A percentile compares a stretch with the other conserved stretches of the same genome.
These are phyloP conservation scores for Huntiella bhutanensis DNA, from an alignment of 2,329 filamentous ascomycete species.

Conservation along the genomic window DNA sequence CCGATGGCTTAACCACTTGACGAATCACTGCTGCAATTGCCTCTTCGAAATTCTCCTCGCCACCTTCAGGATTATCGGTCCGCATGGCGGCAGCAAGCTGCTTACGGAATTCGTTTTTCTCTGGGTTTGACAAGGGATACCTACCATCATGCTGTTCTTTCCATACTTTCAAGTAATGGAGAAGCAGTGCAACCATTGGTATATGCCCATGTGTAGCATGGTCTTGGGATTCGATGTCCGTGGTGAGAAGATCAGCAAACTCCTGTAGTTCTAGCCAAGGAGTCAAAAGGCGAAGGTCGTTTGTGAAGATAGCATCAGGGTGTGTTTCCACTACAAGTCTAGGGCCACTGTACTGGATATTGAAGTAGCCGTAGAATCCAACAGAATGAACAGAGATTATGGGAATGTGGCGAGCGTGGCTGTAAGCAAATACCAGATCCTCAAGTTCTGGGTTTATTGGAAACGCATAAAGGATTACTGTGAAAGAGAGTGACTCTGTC, in stretches of 20 bases:
- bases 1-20: conserved; percentile 49
- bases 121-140: conserved; percentile 55
- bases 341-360: conserved; percentile 53
- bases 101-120: conserved; percentile 69
- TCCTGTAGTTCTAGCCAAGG: conserved; percentile 69
- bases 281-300: conserved; percentile 63
- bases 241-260: conserved; percentile 48
- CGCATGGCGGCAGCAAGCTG: conserved; percentile 49
- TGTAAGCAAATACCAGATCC: conserved; percentile 27
- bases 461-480: conserved; percentile 35
- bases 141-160: conserved; percentile 48
- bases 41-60: conserved; percentile 94
- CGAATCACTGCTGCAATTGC: conserved; percentile 75
- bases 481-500: conserved; percentile 24
- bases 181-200: conserved; percentile 65
- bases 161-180: conserved; percentile 72
- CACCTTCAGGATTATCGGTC: conserved; percentile 58
- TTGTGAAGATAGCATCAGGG: conserved; percentile 66
- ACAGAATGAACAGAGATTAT: conserved; percentile 71
- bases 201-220: conserved; percentile 80
- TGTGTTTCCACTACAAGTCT: conserved; percentile 94
- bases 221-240: conserved; percentile 48
- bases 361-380: conserved; percentile 83
- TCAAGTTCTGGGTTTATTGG: conserved; percentile 28
- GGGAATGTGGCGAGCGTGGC: conserved; percentile 42